These are phyloP conservation scores for Tilletia walkeri DNA, from an alignment of 1,284 basidiomycete species.

Conservation along the genomic window DNA sequence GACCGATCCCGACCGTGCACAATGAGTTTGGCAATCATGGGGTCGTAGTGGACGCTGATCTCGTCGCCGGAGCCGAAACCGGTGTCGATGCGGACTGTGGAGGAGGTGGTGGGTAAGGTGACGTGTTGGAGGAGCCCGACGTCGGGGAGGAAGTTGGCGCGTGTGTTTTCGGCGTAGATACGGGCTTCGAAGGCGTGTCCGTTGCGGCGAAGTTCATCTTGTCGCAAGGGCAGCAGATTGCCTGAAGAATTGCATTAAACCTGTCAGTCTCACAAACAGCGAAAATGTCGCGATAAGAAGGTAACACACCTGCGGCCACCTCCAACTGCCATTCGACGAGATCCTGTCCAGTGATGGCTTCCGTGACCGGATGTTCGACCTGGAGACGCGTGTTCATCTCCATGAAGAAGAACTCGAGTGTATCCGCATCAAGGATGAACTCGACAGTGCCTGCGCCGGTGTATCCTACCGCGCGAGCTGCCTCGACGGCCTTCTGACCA, in stretches of 20 bases:
- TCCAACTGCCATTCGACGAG: constrained; percentile 87
- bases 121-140: constrained; percentile 78
- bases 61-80: constrained; percentile 81
- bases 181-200: constrained; percentile 93
- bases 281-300: background rate
- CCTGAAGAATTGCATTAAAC: constrained; percentile 61
- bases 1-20: constrained; percentile 82
- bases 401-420: constrained; percentile 44
- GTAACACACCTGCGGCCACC: constrained; percentile 62
- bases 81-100: constrained; percentile 81
- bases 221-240: constrained; percentile 74
- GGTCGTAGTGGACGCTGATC: constrained; percentile 72
- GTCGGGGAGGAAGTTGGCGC: constrained; percentile 73
- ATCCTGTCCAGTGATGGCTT: constrained; percentile 89
- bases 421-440: constrained; percentile 34
- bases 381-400: constrained; percentile 80
- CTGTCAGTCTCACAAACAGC: background rate
- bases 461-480: constrained; percentile 84
- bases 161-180: constrained; percentile 85
- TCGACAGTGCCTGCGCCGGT: constrained; percentile 87
- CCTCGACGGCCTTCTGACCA: constrained; percentile 81
- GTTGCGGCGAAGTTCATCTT: constrained; percentile 74
- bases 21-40: constrained; percentile 90
- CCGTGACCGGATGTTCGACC: constrained; percentile 78
- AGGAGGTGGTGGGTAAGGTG: constrained; percentile 59